Base-by-base conservation (phyloP, 106 monocot species). In the Chionographis japonica region DNA sequence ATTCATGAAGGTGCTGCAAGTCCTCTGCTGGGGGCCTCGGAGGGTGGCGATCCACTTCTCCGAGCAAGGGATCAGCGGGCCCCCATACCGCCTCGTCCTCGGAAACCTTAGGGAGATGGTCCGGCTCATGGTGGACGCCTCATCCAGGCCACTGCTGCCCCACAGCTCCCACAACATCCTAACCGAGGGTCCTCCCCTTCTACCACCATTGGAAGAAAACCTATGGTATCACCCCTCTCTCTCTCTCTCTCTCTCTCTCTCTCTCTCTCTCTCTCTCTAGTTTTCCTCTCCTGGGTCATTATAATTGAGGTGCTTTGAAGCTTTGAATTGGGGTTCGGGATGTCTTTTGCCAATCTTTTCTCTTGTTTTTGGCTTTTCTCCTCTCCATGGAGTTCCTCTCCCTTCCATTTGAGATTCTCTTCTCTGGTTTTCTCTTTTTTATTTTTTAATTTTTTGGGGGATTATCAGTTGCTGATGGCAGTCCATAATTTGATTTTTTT, bases 121-220 rank as follows among this genome's bases (percentile, higher is more conserved):
- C 0, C 65, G 46, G 20, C 54, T 81, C 62, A 93, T 93, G 92
- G 51, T 79, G 11, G 77, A 83, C 36, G 83, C 88, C 8, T 86
- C 88, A 41, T 80, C 80, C n/a, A 83, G 80, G 61, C 80, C 90
- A 36, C 77, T 85, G 79, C 12, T 57, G 16, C 85, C 77, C 3
- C 76, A 72, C 15, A 80, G 59, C 66, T 79, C 80, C 4, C 92
- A 93, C 80, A 84, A 91, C 69, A 84, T 95, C 59, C 85, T 95
- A 50, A 50, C 95, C 91, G 2, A 74, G 85, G 54, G 95, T 95
- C 46, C 88, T 95, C 67, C 63, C 95, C 53, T 95, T 95, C 84
- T 91, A 88, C 76, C 85, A 77, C 74, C 88, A 91, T 13, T 95
- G 95, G 95, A 91, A 84, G 86, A 95, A 91, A 72, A 86, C 91